A percentile compares a stretch with the other conserved stretches of the same genome.
phyloP scores from a whole-genome alignment of 2,329 filamentous ascomycete genomes.

The Fusarium sp. region DNA sequence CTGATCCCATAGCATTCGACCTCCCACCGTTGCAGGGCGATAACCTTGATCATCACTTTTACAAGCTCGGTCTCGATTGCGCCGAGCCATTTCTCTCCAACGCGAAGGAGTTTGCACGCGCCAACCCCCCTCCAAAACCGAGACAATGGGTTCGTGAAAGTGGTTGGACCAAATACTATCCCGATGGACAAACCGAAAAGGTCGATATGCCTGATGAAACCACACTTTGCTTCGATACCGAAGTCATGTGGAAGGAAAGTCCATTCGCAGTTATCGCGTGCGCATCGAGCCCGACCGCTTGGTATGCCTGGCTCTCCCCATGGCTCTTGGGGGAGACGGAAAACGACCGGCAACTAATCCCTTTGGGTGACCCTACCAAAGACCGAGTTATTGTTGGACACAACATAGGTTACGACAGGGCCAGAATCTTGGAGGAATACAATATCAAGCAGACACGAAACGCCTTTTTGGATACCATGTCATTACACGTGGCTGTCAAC shows the following conservation, averaged over 20 bases:
- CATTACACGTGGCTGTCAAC: slow-evolving; percentile 95
- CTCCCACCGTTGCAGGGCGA: slow-evolving; percentile 82
- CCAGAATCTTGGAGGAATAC: slow-evolving; percentile 91
- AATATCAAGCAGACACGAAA: slow-evolving; percentile 84
- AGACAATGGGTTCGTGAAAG: slow-evolving; percentile 81
- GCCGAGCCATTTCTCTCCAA: slow-evolving; percentile 84
- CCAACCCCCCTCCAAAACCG: slow-evolving; percentile 69
- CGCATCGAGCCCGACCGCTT: slow-evolving; percentile 86
- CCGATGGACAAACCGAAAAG: slow-evolving; percentile 76
- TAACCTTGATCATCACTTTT: slow-evolving; percentile 93
- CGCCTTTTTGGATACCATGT: slow-evolving; percentile 97
- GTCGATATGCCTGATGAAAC: slow-evolving; percentile 83
- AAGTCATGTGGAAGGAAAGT: slow-evolving; percentile 95
- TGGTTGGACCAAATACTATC: slow-evolving; percentile 94
- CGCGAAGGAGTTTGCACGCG: slow-evolving; percentile 79
- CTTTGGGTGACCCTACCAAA: slow-evolving; percentile 80
- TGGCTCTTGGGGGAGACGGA: slow-evolving; percentile 90
- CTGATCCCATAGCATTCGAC: slow-evolving; percentile 84
- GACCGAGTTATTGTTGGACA: slow-evolving; percentile 89
- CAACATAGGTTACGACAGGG: slow-evolving; percentile 95
- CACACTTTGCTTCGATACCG: slow-evolving; percentile 93
- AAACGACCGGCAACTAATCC: slow-evolving; percentile 83
- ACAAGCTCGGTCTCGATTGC: slow-evolving; percentile 85
- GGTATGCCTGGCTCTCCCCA: slow-evolving; percentile 98
- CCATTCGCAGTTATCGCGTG: slow-evolving; percentile 97